A percentile compares a stretch with the other conserved stretches of the same genome.
Evolutionary conservation across 208 protist species (phyloP).

Genomic region (Trypanosoma vivax): DNA sequence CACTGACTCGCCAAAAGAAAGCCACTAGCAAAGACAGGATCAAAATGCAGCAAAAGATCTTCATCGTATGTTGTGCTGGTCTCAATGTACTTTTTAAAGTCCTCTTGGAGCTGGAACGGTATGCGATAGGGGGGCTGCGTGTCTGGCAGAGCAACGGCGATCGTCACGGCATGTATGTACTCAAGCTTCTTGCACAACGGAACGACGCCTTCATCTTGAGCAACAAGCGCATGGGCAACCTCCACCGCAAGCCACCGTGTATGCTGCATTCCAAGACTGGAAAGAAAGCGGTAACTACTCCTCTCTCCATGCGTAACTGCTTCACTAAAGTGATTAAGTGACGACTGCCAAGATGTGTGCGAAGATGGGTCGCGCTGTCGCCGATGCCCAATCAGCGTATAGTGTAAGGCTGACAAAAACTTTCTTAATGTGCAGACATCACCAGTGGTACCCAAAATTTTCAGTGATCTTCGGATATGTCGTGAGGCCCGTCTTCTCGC

Average conservation of each 20-base stretch:
- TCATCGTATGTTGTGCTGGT: conserved; percentile 11
- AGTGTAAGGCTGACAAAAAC: conserved; percentile 8
- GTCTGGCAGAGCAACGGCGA: not conserved
- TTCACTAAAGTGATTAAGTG: not conserved
- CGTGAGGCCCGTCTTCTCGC: not conserved
- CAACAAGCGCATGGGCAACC: conserved; percentile 13
- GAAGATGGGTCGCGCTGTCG: not conserved
- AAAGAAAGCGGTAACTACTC: conserved; percentile 7
- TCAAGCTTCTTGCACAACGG: conserved; percentile 15
- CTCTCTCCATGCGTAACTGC: not conserved
- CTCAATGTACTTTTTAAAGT: conserved; percentile 15
- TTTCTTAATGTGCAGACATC: conserved; percentile 18
- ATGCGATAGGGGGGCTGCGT: conserved; percentile 2
- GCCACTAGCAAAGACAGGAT: not conserved
- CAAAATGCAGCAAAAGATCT: conserved; percentile 10
- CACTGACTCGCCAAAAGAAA: conserved; percentile 14
- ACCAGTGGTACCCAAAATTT: conserved; percentile 16
- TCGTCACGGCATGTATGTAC: conserved; percentile 13
- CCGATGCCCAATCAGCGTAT: conserved; percentile 6
- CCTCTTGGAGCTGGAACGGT: conserved; percentile 19
- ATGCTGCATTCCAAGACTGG: conserved; percentile 11
- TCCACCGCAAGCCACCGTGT: conserved; percentile 9
- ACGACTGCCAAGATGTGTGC: not conserved
- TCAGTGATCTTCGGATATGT: conserved; percentile 4
- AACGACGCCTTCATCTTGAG: conserved; percentile 13